Percentiles rank a stretch among this genome's conserved stretches.
Evolutionary conservation across 768 basidiomycete species (phyloP).

Genomic region (Boletus reticulatus): DNA sequence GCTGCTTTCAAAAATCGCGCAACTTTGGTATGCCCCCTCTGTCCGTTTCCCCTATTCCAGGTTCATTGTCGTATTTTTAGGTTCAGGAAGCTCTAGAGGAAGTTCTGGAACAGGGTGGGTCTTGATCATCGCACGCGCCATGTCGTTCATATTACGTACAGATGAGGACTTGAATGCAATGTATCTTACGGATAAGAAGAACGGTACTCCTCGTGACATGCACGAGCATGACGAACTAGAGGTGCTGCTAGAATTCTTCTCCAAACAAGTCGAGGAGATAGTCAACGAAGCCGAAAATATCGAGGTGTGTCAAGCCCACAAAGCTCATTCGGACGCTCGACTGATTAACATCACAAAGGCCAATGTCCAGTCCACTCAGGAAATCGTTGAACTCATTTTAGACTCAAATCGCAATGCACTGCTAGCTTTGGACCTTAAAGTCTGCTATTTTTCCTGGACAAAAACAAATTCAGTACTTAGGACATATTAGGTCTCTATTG

Average conservation of each 20-base stretch:
- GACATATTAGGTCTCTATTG: conserved; percentile 74
- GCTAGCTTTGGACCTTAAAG: conserved; percentile 88
- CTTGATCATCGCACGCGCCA: background rate
- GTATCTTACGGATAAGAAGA: conserved; percentile 89
- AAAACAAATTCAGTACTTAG: conserved; percentile 1
- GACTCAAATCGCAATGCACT: conserved; percentile 95
- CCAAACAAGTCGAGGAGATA: conserved; percentile 96
- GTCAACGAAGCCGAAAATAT: conserved; percentile 90
- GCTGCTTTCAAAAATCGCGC: conserved; percentile 91
- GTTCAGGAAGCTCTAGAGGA: conserved; percentile 91
- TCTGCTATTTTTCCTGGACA: conserved; percentile 24
- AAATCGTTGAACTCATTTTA: conserved; percentile 94
- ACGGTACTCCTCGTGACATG: conserved; percentile 51
- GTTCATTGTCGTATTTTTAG: conserved; percentile 36
- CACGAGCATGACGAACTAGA: conserved; percentile 94
- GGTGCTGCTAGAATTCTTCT: conserved; percentile 88
- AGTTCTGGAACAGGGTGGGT: conserved; percentile 80
- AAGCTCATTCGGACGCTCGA: background rate
- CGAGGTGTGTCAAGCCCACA: conserved; percentile 47
- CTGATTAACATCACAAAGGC: conserved; percentile 36
- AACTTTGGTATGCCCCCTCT: conserved; percentile 53
- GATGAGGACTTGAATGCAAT: conserved; percentile 94
- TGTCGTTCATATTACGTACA: conserved; percentile 29
- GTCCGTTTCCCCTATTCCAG: background rate
- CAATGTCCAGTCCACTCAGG: conserved; percentile 96